Evolutionary conservation across 2,329 filamentous ascomycete species (phyloP), one percentile per base, ranked within the genome.

Genomic region (Aspergillus bombycis): DNA sequence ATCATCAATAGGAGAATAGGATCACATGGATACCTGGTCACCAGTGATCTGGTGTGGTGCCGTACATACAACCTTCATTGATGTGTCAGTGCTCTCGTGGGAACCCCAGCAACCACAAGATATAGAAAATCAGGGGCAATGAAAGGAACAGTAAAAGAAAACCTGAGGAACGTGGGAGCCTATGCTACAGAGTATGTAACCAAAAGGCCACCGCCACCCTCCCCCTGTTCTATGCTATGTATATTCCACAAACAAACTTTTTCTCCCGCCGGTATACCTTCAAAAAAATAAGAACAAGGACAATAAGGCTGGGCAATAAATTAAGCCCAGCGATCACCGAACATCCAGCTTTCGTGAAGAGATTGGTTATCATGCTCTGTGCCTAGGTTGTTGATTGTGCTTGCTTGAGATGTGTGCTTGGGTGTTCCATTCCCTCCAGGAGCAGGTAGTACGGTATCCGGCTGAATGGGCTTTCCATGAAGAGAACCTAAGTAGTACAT

Each of bases 321-420:
- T 30, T 62, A 71, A 53, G 65, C 66, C 64, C 69, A 70, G 45
- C 65, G 65, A 46, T 69, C 68, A 52, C 64, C 64, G 52, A 67
- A 59, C 57, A 63, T 64, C 68, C 65, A 67, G 28, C 57, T 50
- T 36, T 59, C 62, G 55, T 65, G 63, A n/a, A 66, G 53, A 26
- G 61, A 56, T 48, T 26, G 21, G 23, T 66, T 43, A 53, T 62
- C 46, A 28, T 65, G 63, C 3, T 48, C 62, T 38, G 36, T 16
- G n/a, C 60, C 60, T 48, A 59, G 32, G 5, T 30, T 55, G 9
- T 38, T 50, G 55, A 57, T 53, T 23, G 57, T n/a, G 30, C 21
- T 36, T 23, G 60, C 30, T 41, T 59, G n/a, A 30, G 45, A 14
- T 5, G 43, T 38, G 46, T 61, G 36, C n/a, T 54, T 60, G 11